Base-by-base conservation (phyloP, 2,329 filamentous ascomycete species). In the Rosellinia necatrix region DNA sequence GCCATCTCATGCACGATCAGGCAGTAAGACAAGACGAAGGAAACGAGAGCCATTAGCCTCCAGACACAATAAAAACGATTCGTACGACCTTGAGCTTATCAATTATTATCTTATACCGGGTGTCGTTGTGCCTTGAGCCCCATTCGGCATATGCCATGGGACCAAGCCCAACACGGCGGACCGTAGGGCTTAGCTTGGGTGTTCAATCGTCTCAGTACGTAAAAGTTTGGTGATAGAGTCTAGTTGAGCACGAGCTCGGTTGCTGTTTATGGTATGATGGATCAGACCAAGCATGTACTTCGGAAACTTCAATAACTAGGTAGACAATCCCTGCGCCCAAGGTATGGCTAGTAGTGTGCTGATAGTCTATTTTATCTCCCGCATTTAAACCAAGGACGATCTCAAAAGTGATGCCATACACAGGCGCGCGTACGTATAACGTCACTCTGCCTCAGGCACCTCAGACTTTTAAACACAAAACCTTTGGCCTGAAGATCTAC, bases 151-250 rank as follows among this genome's bases (percentile, higher is more conserved):
- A 59, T 56, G 41, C 47, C 46, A 43, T 43, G 25, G 38, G 50
- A 19, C 60, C 58, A 46, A 42, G 54, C 55, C 59, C 53, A 46
- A 53, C 21, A 17, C 29, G 19, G 50, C 56, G 61, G 61, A 54
- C 51, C 53, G 30, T 63, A 63, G 61, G 61, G 61, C 61, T 63
- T 63, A 63, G 61, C 49, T 47, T 37, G 49, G 13, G 22, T 50
- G 24, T 34, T 21, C 42, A 37, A n/a, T 49, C 4, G 32, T 58
- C 37, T 56, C 37, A 53, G 61, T 63, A 63, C 61, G 61, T 63
- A 63, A 63, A 50, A 52, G 32, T 63, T 63, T 59, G 55, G 58
- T 60, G 60, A 62, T 62, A 2, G 44, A 60, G 35, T 44, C 41
- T 55, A 38, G 15, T 53, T 10, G 46, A 54, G 53, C 55, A 53